Base-by-base conservation (phyloP, 2,329 filamentous ascomycete species). In the Malbranchea cinnamomea region DNA sequence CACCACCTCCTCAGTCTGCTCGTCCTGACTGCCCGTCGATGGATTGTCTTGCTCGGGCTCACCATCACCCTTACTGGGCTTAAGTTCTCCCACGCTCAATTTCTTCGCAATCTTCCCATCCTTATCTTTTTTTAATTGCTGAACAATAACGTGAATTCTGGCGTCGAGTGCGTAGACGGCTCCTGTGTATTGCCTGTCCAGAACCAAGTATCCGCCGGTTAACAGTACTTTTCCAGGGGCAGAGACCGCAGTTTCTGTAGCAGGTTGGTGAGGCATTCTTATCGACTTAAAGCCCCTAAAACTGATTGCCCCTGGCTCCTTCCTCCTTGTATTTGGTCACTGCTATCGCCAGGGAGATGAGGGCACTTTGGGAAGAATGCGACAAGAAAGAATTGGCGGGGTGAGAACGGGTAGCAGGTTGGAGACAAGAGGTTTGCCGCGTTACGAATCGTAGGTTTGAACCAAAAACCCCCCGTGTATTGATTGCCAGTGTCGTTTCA, bases 171-270 rank as follows among this genome's bases (percentile, higher is more conserved):
- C 71, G 43, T 75, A 74, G 3, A 76, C 71, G 11, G 74, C 62
- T 20, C 77, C 87, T 3, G 79, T 89, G 56, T 94, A 84, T 37
- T 69, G 64, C 37, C 81, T 74, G 60, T 95, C 87, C 26, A 98
- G 74, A 13, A 94, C 87, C 26, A 95, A 74, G 57, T 95, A 98
- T 37, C 89, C 89, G 39, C 89, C 89, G 3, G 87, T 83, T 31
- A 95, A 70, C 40, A 98, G 71, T 37, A 98, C 89, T 63, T 98
- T 98, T 44, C 89, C 89, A 11, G 89, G 89, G 13, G 89, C 87
- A 39, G 89, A 95, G 41, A 92, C 71, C 48, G 75, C 77, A 28
- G 59, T 55, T 32, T 44, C 38, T 15, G 38, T 42, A 54, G 32
- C 26, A 16, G 32, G 32, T 20, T 35, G 17, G 15, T 37, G 31